phyloP scores from a whole-genome alignment of 2,329 filamentous ascomycete genomes.

The Tolypocladium amazonense region DNA sequence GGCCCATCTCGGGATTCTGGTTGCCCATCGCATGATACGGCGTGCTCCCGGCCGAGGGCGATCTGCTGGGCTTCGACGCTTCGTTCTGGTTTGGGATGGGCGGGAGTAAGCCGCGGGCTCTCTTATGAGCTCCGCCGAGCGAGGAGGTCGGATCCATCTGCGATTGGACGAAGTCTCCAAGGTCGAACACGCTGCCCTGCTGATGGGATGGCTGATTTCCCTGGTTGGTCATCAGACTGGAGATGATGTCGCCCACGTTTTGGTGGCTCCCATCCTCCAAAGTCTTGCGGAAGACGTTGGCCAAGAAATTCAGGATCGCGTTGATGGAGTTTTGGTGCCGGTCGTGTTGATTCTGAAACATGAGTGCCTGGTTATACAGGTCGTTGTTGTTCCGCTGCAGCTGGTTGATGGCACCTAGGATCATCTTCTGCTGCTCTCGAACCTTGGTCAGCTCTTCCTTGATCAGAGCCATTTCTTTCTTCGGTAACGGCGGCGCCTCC shows the following conservation, averaged over 20 bases:
- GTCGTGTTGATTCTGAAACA: slow-evolving; percentile 85
- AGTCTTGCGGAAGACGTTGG: slow-evolving; percentile 91
- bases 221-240: slow-evolving; percentile 56
- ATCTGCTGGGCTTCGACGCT: slow-evolving; percentile 14
- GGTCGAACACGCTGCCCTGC: slow-evolving; percentile 49
- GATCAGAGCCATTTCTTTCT: slow-evolving; percentile 68
- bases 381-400: slow-evolving; percentile 80
- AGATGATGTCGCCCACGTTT: slow-evolving; percentile 77
- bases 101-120: slow-evolving; percentile 42
- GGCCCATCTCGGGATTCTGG: slow-evolving; percentile 36
- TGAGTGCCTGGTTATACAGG: slow-evolving; percentile 75
- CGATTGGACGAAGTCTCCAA: slow-evolving; percentile 46
- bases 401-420: slow-evolving; percentile 70
- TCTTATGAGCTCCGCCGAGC: slow-evolving; percentile 34
- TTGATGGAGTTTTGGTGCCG: slow-evolving; percentile 99
- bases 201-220: slow-evolving; percentile 29
- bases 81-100: slow-evolving; percentile 35
- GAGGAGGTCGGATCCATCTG: slow-evolving; percentile 27
- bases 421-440: slow-evolving; percentile 76
- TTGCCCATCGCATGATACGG: slow-evolving; percentile 14
- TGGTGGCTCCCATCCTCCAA: slow-evolving; percentile 68
- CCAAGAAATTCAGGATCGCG: slow-evolving; percentile 93
- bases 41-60: slow-evolving; percentile 16
- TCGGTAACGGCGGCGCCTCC: slow-evolving; percentile 39
- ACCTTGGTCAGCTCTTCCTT: slow-evolving; percentile 73